A percentile compares a stretch with the other conserved stretches of the same genome.
These are phyloP conservation scores for Torulaspora pretoriensis DNA, from an alignment of 1,139 yeast genomes.

Conservation along the genomic window DNA sequence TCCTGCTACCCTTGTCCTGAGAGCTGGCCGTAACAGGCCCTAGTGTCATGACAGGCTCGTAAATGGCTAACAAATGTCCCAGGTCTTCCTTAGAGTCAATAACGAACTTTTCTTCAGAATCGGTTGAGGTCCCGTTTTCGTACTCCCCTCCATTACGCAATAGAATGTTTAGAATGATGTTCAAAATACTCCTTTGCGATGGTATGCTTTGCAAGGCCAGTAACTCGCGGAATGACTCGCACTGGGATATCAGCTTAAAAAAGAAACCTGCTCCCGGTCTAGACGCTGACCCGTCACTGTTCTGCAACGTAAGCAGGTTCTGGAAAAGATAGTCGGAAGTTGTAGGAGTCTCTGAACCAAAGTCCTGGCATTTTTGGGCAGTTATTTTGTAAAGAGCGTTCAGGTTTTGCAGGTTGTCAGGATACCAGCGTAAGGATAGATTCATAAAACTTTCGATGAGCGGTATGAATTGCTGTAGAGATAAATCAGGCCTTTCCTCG, in stretches of 20 bases:
- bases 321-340: slow-evolving; percentile 23
- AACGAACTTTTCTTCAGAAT: slow-evolving; percentile 1
- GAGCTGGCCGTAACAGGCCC: neutral
- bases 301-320: slow-evolving; percentile 21
- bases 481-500: slow-evolving; percentile 57
- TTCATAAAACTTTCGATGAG: slow-evolving; percentile 62
- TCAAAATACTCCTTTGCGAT: slow-evolving; percentile 20
- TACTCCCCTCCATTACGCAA: slow-evolving; percentile 8
- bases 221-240: slow-evolving; percentile 25
- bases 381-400: slow-evolving; percentile 61
- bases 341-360: slow-evolving; percentile 25
- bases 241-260: slow-evolving; percentile 21
- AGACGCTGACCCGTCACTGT: slow-evolving; percentile 6
- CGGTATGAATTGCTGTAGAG: slow-evolving; percentile 60
- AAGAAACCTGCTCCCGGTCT: slow-evolving; percentile 8
- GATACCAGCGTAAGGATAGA: slow-evolving; percentile 64
- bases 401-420: slow-evolving; percentile 55
- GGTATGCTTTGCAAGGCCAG: slow-evolving; percentile 20
- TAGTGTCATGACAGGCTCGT: slow-evolving; percentile 22
- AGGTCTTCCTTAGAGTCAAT: slow-evolving; percentile 23
- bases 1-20: slow-evolving; percentile 1
- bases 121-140: slow-evolving; percentile 5
- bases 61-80: slow-evolving; percentile 26
- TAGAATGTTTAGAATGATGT: slow-evolving; percentile 19
- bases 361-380: slow-evolving; percentile 43